Conservation (phyloP, 176 grass and related monocot species). For the Calamus simplicifolius region DNA sequence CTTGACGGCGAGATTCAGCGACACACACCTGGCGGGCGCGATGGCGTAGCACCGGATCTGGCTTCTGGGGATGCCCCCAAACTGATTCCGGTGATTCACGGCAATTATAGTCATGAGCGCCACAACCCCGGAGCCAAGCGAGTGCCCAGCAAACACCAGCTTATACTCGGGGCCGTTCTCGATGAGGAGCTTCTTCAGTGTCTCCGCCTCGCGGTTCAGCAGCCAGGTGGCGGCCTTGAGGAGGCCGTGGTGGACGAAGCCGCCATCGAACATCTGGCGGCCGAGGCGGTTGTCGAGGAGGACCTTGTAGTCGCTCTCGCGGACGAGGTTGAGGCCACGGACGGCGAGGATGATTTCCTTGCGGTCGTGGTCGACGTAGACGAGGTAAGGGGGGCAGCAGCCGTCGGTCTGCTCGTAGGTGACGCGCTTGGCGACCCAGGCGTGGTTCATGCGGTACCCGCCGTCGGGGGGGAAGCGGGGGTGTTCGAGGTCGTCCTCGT, state of each 20-base stretch:
- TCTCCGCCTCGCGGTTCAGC: conserved; percentile 53
- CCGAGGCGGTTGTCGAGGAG: conserved; percentile 90
- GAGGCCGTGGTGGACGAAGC: conserved; percentile 84
- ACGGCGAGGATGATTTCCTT: conserved; percentile 79
- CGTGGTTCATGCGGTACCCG: conserved; percentile 31
- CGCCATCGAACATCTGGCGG: conserved; percentile 91
- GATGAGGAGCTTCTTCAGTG: conserved; percentile 31
- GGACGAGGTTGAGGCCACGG: conserved; percentile 89
- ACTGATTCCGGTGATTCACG: conserved; percentile 58
- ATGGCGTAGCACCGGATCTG: conserved; percentile 62
- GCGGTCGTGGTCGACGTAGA: conserved; percentile 52
- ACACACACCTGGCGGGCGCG: conserved; percentile 88
- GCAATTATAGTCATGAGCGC: conserved; percentile 79
- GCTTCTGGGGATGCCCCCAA: conserved; percentile 54
- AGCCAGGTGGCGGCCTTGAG: conserved; percentile 66
- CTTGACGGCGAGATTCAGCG: conserved; percentile 97
- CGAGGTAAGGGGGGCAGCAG: conserved; percentile 62
- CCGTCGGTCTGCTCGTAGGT: conserved; percentile 45
- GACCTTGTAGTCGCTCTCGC: conserved; percentile 92
- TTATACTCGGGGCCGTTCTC: conserved; percentile 45
- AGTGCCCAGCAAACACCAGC: conserved; percentile 77
- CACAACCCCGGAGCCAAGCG: conserved; percentile 81
- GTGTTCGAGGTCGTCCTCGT: conserved; percentile 46
- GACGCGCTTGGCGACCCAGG: conserved; percentile 45
- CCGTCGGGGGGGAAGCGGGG: conserved; percentile 48